Percentiles rank a stretch among this genome's conserved stretches.
phyloP scores from a whole-genome alignment of 78 protist species.

The Dictyostelium firmibasis region DNA sequence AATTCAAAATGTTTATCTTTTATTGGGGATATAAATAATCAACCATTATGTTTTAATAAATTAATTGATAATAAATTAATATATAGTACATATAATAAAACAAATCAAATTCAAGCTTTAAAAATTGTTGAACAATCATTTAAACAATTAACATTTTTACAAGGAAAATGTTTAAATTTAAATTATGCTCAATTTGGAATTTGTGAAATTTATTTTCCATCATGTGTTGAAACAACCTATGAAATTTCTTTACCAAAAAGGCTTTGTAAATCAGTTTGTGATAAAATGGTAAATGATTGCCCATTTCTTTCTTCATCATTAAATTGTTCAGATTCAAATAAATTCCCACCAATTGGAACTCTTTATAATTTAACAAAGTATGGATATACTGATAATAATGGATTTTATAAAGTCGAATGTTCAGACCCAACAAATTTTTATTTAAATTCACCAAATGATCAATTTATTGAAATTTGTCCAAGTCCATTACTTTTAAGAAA shows the following conservation, averaged over 20 bases:
- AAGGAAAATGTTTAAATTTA: not conserved
- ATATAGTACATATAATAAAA: not conserved
- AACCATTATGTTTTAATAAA: not conserved
- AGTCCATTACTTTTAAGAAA: not conserved
- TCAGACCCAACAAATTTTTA: not conserved
- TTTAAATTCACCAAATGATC: not conserved
- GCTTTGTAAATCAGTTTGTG: not conserved
- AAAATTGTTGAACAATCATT: not conserved
- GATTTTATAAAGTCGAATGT: not conserved
- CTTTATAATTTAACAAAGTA: not conserved
- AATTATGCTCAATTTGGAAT: not conserved
- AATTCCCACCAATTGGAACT: not conserved
- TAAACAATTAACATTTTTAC: not conserved
- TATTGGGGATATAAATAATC: not conserved
- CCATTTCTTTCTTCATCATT: not conserved
- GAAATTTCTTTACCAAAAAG: not conserved
- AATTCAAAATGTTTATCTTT: not conserved
- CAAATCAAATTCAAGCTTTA: not conserved
- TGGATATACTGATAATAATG: not conserved
- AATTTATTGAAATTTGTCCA: not conserved
- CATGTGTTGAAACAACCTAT: not conserved
- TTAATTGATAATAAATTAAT: not conserved
- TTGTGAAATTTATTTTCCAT: not conserved
- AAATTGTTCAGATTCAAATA: not conserved
- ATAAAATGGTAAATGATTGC: not conserved